Conservation (phyloP, 352 stramenopile genomes). For the Aphanomyces invadans region DNA sequence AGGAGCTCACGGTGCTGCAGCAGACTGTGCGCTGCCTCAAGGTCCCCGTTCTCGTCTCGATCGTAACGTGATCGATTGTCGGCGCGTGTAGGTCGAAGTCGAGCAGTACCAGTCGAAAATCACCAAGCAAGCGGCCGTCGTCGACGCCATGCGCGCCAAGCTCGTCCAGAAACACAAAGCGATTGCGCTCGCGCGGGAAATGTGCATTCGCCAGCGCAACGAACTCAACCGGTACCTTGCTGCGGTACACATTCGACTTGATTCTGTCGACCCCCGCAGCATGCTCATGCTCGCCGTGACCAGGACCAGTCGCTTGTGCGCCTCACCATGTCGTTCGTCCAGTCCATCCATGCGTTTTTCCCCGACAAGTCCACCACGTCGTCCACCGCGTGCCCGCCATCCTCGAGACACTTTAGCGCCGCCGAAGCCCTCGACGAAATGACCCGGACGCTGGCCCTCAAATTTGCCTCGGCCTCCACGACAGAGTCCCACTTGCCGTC, state of each 20-base stretch:
- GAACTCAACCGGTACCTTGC: constrained; percentile 41
- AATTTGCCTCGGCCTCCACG: background rate
- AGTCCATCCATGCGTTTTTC: constrained; percentile 31
- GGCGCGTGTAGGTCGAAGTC: constrained; percentile 31
- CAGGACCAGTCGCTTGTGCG: constrained; percentile 41
- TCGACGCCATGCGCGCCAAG: constrained; percentile 33
- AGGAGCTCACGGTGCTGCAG: constrained; percentile 32
- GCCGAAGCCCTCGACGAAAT: constrained; percentile 11
- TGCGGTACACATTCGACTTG: too few relatives aligned
- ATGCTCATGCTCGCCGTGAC: too few relatives aligned
- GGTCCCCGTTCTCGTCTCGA: background rate
- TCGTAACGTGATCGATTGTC: background rate
- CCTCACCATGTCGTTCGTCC: constrained; percentile 27
- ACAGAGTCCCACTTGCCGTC: background rate
- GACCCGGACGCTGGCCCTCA: background rate
- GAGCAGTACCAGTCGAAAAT: constrained; percentile 30
- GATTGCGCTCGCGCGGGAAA: constrained; percentile 36
- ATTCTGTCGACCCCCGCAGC: too few relatives aligned
- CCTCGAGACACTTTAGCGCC: background rate
- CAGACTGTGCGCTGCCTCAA: constrained; percentile 37
- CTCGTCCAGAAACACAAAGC: constrained; percentile 33
- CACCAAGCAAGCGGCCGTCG: constrained; percentile 24
- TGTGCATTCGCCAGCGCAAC: constrained; percentile 45
- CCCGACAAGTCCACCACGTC: constrained; percentile 3
- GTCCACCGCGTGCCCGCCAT: background rate